These are phyloP conservation scores for Pseudonitzschia pungens DNA, from an alignment of 108 stramenopile species.

Conservation along the genomic window DNA sequence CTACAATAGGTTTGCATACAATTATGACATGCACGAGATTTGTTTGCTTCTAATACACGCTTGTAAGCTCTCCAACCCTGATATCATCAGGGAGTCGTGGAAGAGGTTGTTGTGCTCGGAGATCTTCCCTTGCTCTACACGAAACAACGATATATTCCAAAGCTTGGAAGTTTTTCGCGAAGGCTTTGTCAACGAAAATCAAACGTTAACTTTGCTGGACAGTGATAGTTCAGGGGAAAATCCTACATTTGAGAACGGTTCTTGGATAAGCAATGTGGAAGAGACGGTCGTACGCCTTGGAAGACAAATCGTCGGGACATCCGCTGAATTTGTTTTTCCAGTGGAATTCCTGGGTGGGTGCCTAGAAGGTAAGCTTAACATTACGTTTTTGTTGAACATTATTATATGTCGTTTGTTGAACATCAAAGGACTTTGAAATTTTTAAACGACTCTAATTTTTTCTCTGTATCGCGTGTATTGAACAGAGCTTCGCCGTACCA, in stretches of 20 bases:
- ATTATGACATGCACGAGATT: slow-evolving; percentile 66
- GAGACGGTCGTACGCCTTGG: slow-evolving; percentile 57
- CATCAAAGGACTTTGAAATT: no score
- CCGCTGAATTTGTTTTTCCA: slow-evolving; percentile 71
- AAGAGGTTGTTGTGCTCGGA: slow-evolving; percentile 74
- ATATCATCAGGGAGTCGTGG: slow-evolving; percentile 63
- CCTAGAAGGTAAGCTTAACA: slow-evolving; percentile 65
- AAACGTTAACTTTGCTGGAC: slow-evolving; percentile 26
- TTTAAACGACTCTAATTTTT: background rate
- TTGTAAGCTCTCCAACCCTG: slow-evolving; percentile 52
- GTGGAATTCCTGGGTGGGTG: slow-evolving; percentile 50
- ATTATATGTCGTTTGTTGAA: no score
- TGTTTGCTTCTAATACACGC: slow-evolving; percentile 72
- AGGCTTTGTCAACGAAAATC: slow-evolving; percentile 26
- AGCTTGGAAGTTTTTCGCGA: slow-evolving; percentile 47
- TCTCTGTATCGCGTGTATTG: slow-evolving; percentile 8
- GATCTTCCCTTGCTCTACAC: slow-evolving; percentile 69
- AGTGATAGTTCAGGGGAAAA: slow-evolving; percentile 13
- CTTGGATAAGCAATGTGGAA: slow-evolving; percentile 62
- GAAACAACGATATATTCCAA: slow-evolving; percentile 35
- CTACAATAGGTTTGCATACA: slow-evolving; percentile 75
- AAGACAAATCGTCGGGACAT: slow-evolving; percentile 60
- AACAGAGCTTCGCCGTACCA: slow-evolving; percentile 51
- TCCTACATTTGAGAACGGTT: slow-evolving; percentile 70
- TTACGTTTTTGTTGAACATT: background rate